Base-by-base conservation (phyloP, 768 basidiomycete species). In the Cystobasidium onofrii region DNA sequence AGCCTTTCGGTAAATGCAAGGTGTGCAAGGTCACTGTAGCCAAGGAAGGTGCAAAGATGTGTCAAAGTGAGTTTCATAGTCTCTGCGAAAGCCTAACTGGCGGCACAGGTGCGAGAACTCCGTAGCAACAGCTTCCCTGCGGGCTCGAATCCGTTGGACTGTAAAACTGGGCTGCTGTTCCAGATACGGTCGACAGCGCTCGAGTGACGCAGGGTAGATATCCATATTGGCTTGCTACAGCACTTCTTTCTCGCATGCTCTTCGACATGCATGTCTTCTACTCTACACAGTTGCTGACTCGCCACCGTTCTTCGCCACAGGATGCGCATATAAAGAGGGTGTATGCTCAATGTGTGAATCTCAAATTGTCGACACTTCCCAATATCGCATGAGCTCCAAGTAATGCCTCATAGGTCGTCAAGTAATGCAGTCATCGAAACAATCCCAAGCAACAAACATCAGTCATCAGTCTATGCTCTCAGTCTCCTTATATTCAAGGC, bases 1-100 rank as follows among this genome's bases (percentile, higher is more conserved):
- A 36, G n/a, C 69, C 31, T 6, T 71, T 71, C 36, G 54, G 54
- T 1, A 71, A 71, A 39, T 71, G 69, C 69, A 71, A 71, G 55
- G 69, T 71, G n/a, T 71, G 69, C 69, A 71, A 71, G 55, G 69
- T 71, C 39, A 71, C 69, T 20, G 69, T 71, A 4, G 69, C 69
- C 4, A 71, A 71, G 34, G 55, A 55, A 44, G 69, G 69, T 55
- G 69, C 69, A 4, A 71, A 31, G 25, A 36, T 23, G 29, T 71
- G 69, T 61, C 69, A 71, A 36, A 9, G 57, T 60, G 27, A 60
- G 57, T 60, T n/a, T n/a, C n/a, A n/a, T n/a, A n/a, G n/a, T n/a
- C n/a, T n/a, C 57, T 61, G 31, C 36, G 31, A 33, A 18, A 15
- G 10, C 29, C 25, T 61, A 15, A n/a, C n/a, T n/a, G n/a, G n/a